These are phyloP conservation scores for Pseudogymnoascus sp. DNA, from an alignment of 2,329 filamentous ascomycete genomes.

Conservation along the genomic window DNA sequence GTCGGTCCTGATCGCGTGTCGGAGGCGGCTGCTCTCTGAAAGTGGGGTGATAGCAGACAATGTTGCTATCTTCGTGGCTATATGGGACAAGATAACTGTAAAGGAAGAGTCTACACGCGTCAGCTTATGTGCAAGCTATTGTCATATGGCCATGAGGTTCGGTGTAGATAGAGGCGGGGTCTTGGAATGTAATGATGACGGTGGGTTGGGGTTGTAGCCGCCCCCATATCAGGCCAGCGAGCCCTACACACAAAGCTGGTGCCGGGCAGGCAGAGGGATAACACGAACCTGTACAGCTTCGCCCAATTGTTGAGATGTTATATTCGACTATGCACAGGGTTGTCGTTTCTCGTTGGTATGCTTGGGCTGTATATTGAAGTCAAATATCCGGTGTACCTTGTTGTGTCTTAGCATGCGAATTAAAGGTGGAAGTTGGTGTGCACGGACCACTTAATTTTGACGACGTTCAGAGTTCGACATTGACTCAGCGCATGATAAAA, in stretches of 20 bases:
- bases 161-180: conserved; percentile 7
- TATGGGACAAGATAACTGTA: conserved; percentile 2
- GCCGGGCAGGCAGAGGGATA: background rate
- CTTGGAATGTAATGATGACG: conserved; percentile 10
- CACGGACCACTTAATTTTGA: conserved; percentile 10
- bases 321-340: conserved; percentile 10
- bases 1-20: conserved; percentile 7
- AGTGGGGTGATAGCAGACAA: conserved; percentile 9
- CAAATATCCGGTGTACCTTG: conserved; percentile 11
- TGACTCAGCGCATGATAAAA: conserved; percentile 11
- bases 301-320: conserved; percentile 9
- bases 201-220: conserved; percentile 9
- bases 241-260: background rate
- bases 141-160: background rate
- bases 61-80: conserved; percentile 4
- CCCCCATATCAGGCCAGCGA: conserved; percentile 4
- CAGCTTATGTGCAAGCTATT: conserved; percentile 1
- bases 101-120: conserved; percentile 5
- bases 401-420: conserved; percentile 11
- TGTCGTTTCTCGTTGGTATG: conserved; percentile 10
- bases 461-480: conserved; percentile 1
- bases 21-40: background rate
- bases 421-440: conserved; percentile 11
- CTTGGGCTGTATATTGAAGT: conserved; percentile 7
- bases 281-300: conserved; percentile 8